Conservation (phyloP, 2,329 filamentous ascomycete species). For the Fusarium irregulare region DNA sequence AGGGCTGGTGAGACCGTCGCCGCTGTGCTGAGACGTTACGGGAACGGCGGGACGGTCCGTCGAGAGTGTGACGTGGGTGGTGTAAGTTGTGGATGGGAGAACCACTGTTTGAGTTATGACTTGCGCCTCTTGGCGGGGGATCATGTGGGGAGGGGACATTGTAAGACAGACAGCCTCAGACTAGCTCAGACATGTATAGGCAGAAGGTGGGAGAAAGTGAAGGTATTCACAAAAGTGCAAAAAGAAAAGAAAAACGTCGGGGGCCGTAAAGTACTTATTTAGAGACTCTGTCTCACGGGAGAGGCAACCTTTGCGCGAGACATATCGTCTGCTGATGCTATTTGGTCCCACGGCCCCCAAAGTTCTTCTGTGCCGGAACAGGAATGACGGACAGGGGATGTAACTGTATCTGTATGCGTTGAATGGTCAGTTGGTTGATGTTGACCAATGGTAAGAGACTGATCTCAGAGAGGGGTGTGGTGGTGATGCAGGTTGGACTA, state of each 20-base stretch:
- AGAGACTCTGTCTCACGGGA: slow-evolving; percentile 28
- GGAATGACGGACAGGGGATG: slow-evolving; percentile 14
- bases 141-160: slow-evolving; percentile 30
- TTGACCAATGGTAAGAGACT: slow-evolving; percentile 30
- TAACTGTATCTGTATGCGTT: slow-evolving; percentile 29
- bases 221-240: slow-evolving; percentile 40
- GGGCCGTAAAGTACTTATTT: slow-evolving; percentile 35
- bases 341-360: slow-evolving; percentile 23
- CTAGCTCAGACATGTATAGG: not conserved
- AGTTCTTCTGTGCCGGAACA: slow-evolving; percentile 20
- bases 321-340: slow-evolving; percentile 39
- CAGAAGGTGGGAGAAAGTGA: slow-evolving; percentile 13
- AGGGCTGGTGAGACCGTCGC: slow-evolving; percentile 48
- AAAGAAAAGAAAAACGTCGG: slow-evolving; percentile 2
- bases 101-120: slow-evolving; percentile 54
- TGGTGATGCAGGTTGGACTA: slow-evolving; percentile 39
- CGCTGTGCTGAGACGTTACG: slow-evolving; percentile 26
- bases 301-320: slow-evolving; percentile 38
- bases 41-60: slow-evolving; percentile 25
- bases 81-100: slow-evolving; percentile 52
- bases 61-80: slow-evolving; percentile 49
- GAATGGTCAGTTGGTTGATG: slow-evolving; percentile 25
- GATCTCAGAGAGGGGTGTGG: slow-evolving; percentile 27
- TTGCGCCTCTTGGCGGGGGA: slow-evolving; percentile 43
- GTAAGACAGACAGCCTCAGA: not conserved